phyloP scores from a whole-genome alignment of 1,284 basidiomycete species.

The Wolfiporia cocos region DNA sequence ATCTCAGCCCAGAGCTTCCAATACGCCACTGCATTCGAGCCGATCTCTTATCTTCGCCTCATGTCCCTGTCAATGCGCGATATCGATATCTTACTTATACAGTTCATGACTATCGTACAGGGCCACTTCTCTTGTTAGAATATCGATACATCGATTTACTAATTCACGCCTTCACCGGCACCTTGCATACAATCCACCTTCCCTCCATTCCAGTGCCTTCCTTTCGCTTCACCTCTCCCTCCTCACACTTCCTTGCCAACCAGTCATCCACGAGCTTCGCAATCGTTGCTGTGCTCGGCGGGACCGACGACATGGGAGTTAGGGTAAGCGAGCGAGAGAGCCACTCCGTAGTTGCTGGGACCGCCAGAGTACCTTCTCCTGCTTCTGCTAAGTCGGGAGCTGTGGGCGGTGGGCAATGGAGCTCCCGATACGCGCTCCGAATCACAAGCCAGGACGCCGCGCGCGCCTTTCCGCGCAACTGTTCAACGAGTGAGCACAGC shows the following conservation, averaged over 20 bases:
- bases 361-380: conserved; percentile 13
- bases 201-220: conserved; percentile 41
- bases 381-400: conserved; percentile 17
- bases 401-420: conserved; percentile 29
- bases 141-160: too few species aligned
- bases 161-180: conserved; percentile 8
- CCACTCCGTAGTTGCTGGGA: conserved; percentile 42
- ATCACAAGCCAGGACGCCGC: conserved; percentile 54
- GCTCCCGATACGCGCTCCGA: conserved; percentile 57
- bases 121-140: too few species aligned
- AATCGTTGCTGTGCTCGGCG: neutral
- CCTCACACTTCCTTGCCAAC: conserved; percentile 35
- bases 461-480: conserved; percentile 43
- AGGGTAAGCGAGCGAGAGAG: conserved; percentile 42
- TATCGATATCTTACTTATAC: too few species aligned
- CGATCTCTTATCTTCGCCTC: too few species aligned
- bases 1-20: too few species aligned
- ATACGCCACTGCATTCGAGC: too few species aligned
- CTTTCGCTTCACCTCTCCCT: conserved; percentile 46
- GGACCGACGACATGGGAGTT: conserved; percentile 4
- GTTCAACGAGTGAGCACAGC: conserved; percentile 36
- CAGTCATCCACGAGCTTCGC: conserved; percentile 37
- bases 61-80: too few species aligned
- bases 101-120: too few species aligned
- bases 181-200: conserved; percentile 45